Evolutionary conservation across 2,329 filamentous ascomycete genomes (phyloP).

Genomic region (Trichoderma harzianum): DNA sequence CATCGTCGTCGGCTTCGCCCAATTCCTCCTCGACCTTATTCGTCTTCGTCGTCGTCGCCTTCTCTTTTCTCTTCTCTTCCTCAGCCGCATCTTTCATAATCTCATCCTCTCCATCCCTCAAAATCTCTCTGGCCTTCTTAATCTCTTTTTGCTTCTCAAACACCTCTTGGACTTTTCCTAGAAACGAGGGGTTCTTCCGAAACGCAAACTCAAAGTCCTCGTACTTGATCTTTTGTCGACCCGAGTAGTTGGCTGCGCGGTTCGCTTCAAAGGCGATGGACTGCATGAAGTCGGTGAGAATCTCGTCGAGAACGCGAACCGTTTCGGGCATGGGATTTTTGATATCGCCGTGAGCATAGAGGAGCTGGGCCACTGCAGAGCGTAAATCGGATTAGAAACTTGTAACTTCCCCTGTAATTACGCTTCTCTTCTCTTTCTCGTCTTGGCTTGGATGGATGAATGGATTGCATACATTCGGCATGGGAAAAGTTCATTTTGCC

Average conservation of each 20-base stretch:
- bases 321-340: conserved; percentile 77
- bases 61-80: conserved; percentile 39
- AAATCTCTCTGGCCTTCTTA: conserved; percentile 74
- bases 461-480: conserved; percentile 58
- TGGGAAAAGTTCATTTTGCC: conserved; percentile 77
- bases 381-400: background rate
- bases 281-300: conserved; percentile 94
- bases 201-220: conserved; percentile 97
- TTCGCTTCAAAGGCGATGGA: conserved; percentile 89
- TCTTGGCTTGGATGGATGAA: background rate
- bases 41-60: conserved; percentile 24
- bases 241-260: conserved; percentile 77
- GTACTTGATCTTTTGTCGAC: conserved; percentile 94
- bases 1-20: conserved; percentile 52
- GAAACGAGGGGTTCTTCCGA: conserved; percentile 75
- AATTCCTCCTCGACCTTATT: conserved; percentile 47
- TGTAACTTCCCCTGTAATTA: background rate
- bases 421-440: background rate
- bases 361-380: conserved; percentile 63
- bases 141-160: conserved; percentile 85
- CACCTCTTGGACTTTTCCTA: conserved; percentile 86
- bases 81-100: conserved; percentile 53
- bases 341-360: conserved; percentile 78
- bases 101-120: conserved; percentile 64
- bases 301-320: conserved; percentile 84